Percentiles rank a stretch among this genome's conserved stretches.
phyloP scores from a whole-genome alignment of 495 filamentous ascomycete species.

The Talaromyces wortmannii region DNA sequence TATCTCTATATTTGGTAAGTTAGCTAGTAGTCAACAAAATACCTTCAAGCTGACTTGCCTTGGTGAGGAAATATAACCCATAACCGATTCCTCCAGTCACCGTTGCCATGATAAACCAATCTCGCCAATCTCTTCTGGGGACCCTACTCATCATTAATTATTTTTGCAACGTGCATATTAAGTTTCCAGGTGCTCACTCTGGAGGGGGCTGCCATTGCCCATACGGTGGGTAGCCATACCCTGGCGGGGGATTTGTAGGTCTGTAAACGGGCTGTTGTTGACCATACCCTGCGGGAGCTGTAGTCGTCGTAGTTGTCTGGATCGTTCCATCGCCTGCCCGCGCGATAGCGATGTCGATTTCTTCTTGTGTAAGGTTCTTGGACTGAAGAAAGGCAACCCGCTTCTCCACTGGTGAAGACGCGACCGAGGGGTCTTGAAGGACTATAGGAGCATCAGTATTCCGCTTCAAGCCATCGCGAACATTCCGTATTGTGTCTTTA shows the following conservation, averaged over 20 bases:
- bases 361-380: slow-evolving; percentile 94
- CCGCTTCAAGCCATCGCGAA: too few species aligned
- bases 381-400: slow-evolving; percentile 88
- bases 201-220: slow-evolving; percentile 65
- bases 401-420: slow-evolving; percentile 87
- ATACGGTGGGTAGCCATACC: slow-evolving; percentile 64
- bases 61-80: slow-evolving; percentile 78
- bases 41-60: slow-evolving; percentile 38
- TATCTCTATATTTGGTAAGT: slow-evolving; percentile 56
- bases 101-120: slow-evolving; percentile 98
- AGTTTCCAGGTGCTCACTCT: slow-evolving; percentile 32
- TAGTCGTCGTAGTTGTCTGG: slow-evolving; percentile 28
- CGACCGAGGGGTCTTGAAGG: slow-evolving; percentile 85
- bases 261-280: slow-evolving; percentile 44
- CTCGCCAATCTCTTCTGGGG: slow-evolving; percentile 88
- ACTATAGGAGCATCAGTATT: slow-evolving; percentile 42
- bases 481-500: background rate
- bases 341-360: slow-evolving; percentile 78
- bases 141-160: slow-evolving; percentile 15
- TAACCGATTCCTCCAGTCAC: slow-evolving; percentile 81
- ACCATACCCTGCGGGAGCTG: slow-evolving; percentile 36
- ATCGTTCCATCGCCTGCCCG: slow-evolving; percentile 51
- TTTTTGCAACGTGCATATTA: background rate
- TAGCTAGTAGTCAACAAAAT: slow-evolving; percentile 1
- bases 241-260: slow-evolving; percentile 48